Evolutionary conservation across 192 early-diverging fungal genomes (phyloP).

Genomic region (Spinellus fusiger): DNA sequence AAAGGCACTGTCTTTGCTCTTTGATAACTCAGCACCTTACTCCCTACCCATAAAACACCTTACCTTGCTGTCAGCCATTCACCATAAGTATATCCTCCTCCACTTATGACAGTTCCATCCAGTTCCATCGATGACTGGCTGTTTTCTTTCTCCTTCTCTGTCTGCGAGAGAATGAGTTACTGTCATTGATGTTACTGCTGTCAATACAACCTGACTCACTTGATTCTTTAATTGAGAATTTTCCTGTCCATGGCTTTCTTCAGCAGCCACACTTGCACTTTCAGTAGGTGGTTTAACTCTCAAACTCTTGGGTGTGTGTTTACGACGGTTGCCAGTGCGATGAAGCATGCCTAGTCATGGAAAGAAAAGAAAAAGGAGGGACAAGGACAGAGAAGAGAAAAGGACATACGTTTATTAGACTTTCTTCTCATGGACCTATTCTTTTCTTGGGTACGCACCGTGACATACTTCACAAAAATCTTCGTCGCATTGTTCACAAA

Average conservation of each 20-base stretch:
- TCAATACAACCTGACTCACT: too few relatives aligned
- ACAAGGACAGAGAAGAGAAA: neutral
- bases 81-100: constrained; percentile 51
- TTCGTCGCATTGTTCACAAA: constrained; percentile 84
- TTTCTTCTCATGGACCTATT: neutral
- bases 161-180: too few relatives aligned
- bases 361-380: neutral
- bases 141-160: constrained; percentile 7
- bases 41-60: neutral
- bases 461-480: constrained; percentile 94
- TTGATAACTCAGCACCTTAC: neutral
- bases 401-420: neutral
- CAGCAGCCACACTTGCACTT: neutral
- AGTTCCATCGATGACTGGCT: constrained; percentile 10
- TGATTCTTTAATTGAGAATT: neutral
- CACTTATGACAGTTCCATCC: constrained; percentile 34
- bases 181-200: too few relatives aligned
- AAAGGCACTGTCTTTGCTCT: constrained; percentile 91
- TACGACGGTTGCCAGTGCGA: constrained; percentile 65
- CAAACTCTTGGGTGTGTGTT: constrained; percentile 46
- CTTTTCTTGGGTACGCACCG: constrained; percentile 10
- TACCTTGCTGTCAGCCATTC: constrained; percentile 68
- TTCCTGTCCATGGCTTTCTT: neutral
- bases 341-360: constrained; percentile 59
- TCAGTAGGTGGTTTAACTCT: constrained; percentile 7